Percentiles rank a stretch among this genome's conserved stretches.
These are phyloP conservation scores for Salix suchowensis DNA, from an alignment of 345 rosid species.

Conservation along the genomic window DNA sequence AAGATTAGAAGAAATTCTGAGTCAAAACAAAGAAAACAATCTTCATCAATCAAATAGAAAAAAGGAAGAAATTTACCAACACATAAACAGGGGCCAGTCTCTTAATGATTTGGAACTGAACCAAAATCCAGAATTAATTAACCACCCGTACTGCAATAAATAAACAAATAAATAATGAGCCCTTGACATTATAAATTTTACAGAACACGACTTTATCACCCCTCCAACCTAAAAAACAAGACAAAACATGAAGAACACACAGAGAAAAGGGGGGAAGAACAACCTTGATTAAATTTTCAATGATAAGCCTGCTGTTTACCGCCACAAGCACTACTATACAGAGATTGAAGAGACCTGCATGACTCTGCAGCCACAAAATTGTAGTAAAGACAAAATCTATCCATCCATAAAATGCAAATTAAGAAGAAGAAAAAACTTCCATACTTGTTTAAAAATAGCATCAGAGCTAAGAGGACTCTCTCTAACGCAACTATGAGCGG, in stretches of 20 bases:
- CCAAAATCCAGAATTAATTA: conserved; percentile 88
- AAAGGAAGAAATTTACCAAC: conserved; percentile 54
- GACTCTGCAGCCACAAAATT: conserved; percentile 52
- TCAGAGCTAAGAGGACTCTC: conserved; percentile 95
- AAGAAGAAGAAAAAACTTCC: neutral
- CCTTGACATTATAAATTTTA: no score
- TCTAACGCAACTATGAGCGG: conserved; percentile 62
- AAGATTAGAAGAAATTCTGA: no score
- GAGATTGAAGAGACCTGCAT: conserved; percentile 94
- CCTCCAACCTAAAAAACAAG: no score
- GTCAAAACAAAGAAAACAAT: conserved; percentile 11
- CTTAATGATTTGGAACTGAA: conserved; percentile 80
- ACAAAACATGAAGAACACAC: neutral
- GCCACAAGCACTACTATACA: conserved; percentile 97
- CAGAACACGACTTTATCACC: no score
- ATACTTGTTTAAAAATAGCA: conserved; percentile 81
- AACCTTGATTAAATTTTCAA: conserved; percentile 95
- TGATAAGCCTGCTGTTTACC: conserved; percentile 95
- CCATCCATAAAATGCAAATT: neutral
- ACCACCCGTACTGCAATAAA: conserved; percentile 85
- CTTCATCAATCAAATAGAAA: conserved; percentile 2
- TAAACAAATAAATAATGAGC: neutral
- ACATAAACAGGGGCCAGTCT: conserved; percentile 98
- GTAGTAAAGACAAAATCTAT: neutral
- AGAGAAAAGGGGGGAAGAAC: neutral